Base-by-base conservation (phyloP, 1,284 basidiomycete genomes). In the Athelia sp. region DNA sequence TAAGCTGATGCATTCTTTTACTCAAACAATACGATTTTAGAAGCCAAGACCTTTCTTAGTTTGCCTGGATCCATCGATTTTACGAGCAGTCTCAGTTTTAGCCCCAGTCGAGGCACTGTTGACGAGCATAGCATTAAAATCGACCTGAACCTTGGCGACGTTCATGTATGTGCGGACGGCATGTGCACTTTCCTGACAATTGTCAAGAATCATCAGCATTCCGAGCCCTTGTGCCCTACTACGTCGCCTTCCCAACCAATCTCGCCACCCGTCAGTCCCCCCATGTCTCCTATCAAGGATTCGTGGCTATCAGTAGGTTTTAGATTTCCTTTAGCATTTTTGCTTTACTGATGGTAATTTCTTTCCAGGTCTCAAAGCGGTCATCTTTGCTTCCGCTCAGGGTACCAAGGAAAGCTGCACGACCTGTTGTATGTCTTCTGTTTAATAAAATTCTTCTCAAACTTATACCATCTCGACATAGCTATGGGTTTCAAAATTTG, bases 41-140 rank as follows among this genome's bases (percentile, higher is more conserved):
- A 54, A 58, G 59, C 56, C 35, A 61, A 63, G 43, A 58, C 63
- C 36, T 73, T 80, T 56, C 49, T 82, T 29, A 65, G 63, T 50
- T 58, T 78, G 19, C 76, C 79, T 6, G 73, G 74, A 9, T 58
- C 66, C 1, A 70, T 81, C 36, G 64, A 70, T 46, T 64, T 83
- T 35, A 60, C 61, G 22, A 67, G 74, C 4, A 75, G 75, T n/a
- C 68, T 79, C 34, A 70, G 72, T 45, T 79, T 87, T 54, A 78
- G 77, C 61, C 82, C 85, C 2, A 74, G 74, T 52, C 68, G 73
- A 45, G 76, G 78, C 11, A 61, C 65, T n/a, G 59, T 85, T 35
- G 76, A 84, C 54, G 66, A 71, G 2, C 74, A 78, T 49, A 82
- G 81, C 44, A 60, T 86, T 35, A 69, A 73, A n/a, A 64, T 69